Base-by-base conservation (phyloP, 441 rosid genomes). In the Melastoma candidum region DNA sequence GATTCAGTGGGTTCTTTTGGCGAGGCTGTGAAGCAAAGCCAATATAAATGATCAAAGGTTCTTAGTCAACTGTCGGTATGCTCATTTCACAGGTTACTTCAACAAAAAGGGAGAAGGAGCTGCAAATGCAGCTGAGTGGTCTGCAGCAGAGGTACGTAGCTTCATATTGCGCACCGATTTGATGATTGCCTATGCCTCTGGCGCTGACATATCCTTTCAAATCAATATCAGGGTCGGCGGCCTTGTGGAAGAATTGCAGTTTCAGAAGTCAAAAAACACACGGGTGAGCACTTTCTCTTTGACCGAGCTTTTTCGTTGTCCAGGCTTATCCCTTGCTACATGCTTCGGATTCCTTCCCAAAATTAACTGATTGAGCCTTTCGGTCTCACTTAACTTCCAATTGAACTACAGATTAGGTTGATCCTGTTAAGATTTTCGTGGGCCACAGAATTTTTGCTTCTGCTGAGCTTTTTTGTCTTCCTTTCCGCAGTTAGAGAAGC, bases 111-210 rank as follows among this genome's bases (percentile, higher is more conserved):
- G 95, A 92, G 73, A 85, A 64, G 63, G 95, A 85, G 72, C 74
- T 92, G 63, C 87, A 78, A 60, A 68, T 84, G 54, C 84, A 78
- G 77, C 68, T 81, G 68, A 66, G 71, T 58, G 68, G 60, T 61
- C 80, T 92, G 58, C 95, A 88, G 67, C 92, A 85, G 67, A 84
- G 85, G 98, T 88, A 80, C 56, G 65, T 32, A 3, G 12, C 12
- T 47, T 36, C 52, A 43, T 44, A 49, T 57, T 49, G 1, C 41
- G 41, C 7, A 4, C 8, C 8, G 41, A 57, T 51, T 26, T 11
- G 13, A 41, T 32, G 46, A 7, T 29, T 22, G 14, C 24, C 11
- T 45, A 17, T 51, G 36, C 51, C 46, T 32, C 46, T 26, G 4
- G n/a, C 41, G 2, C 57, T 25, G 2, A 47, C 45, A 43, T 55